A percentile compares a stretch with the other conserved stretches of the same genome.
phyloP scores from a whole-genome alignment of 1,139 yeast genomes.

The Yamadazyma triangularis region DNA sequence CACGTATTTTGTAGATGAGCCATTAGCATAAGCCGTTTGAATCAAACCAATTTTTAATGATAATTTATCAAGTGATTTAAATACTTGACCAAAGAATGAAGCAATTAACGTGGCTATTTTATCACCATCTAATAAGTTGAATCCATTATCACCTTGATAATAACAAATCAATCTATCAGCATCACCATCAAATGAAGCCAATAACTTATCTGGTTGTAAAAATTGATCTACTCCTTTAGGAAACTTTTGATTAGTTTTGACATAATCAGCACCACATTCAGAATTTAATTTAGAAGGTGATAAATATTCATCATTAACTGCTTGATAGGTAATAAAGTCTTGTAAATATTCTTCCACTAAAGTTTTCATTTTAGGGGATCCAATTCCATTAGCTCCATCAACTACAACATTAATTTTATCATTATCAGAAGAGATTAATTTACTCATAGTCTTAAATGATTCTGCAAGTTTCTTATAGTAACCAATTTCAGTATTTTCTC shows the following conservation, averaged over 20 bases:
- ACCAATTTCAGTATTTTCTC: slow-evolving; percentile 61
- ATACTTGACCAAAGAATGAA: slow-evolving; percentile 52
- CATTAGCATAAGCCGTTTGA: slow-evolving; percentile 98
- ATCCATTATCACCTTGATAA: slow-evolving; percentile 49
- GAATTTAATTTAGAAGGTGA: slow-evolving; percentile 61
- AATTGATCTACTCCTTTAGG: slow-evolving; percentile 53
- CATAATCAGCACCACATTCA: slow-evolving; percentile 94
- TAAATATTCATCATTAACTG: slow-evolving; percentile 59
- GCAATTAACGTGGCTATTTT: slow-evolving; percentile 87
- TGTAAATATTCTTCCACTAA: slow-evolving; percentile 42
- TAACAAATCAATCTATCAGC: slow-evolving; percentile 94
- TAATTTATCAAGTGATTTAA: slow-evolving; percentile 30
- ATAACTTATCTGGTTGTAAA: slow-evolving; percentile 42
- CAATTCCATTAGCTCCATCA: slow-evolving; percentile 95
- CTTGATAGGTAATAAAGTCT: slow-evolving; percentile 33
- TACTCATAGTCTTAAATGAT: slow-evolving; percentile 31
- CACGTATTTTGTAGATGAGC: slow-evolving; percentile 77
- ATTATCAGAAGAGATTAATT: slow-evolving; percentile 14
- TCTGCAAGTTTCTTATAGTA: slow-evolving; percentile 62
- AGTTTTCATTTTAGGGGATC: slow-evolving; percentile 68
- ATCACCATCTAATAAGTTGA: slow-evolving; percentile 87
- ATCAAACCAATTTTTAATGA: slow-evolving; percentile 71
- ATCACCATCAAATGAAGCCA: slow-evolving; percentile 93
- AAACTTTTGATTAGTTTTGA: slow-evolving; percentile 78
- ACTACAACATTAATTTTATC: slow-evolving; percentile 50